Evolutionary conservation across 495 filamentous ascomycete genomes (phyloP).

Genomic region (Penicillium psychrofluorescens): DNA sequence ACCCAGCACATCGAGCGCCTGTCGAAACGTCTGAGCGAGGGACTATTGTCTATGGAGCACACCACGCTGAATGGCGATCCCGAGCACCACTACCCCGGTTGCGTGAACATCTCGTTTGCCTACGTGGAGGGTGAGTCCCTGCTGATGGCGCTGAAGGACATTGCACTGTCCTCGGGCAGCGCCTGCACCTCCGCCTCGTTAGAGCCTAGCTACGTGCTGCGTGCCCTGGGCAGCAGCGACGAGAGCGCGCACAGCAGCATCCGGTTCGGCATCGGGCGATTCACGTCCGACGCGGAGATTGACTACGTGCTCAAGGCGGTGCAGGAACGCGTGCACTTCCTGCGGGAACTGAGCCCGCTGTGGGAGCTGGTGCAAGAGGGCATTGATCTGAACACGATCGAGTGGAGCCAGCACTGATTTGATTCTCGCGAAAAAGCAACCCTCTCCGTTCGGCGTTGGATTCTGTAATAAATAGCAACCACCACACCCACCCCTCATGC

Average conservation of each 20-base stretch:
- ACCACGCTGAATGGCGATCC: constrained; percentile 85
- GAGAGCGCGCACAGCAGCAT: constrained; percentile 98
- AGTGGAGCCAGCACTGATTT: constrained; percentile 76
- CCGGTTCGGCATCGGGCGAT: constrained; percentile 93
- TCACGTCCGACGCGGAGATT: constrained; percentile 91
- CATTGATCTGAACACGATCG: constrained; percentile 88
- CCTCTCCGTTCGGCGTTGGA: too few relatives aligned
- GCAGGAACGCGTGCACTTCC: constrained; percentile 77
- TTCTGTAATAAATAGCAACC: too few relatives aligned
- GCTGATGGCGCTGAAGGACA: constrained; percentile 96
- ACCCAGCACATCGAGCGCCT: constrained; percentile 71
- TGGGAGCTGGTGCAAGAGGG: constrained; percentile 99
- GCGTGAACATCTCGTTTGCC: constrained; percentile 96
- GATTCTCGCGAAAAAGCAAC: too few relatives aligned
- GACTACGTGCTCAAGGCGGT: constrained; percentile 98
- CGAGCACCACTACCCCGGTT: constrained; percentile 82
- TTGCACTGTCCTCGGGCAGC: constrained; percentile 92
- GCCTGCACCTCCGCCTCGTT: constrained; percentile 95
- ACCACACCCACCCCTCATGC: too few relatives aligned
- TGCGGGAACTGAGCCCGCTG: constrained; percentile 89
- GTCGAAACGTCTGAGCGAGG: constrained; percentile 74
- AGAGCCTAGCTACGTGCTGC: constrained; percentile 91
- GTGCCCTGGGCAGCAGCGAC: constrained; percentile 89
- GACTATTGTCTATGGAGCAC: constrained; percentile 83
- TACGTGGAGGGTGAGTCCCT: constrained; percentile 98